phyloP scores from a whole-genome alignment of 257 asterid species.

The Perilla frutescens region DNA sequence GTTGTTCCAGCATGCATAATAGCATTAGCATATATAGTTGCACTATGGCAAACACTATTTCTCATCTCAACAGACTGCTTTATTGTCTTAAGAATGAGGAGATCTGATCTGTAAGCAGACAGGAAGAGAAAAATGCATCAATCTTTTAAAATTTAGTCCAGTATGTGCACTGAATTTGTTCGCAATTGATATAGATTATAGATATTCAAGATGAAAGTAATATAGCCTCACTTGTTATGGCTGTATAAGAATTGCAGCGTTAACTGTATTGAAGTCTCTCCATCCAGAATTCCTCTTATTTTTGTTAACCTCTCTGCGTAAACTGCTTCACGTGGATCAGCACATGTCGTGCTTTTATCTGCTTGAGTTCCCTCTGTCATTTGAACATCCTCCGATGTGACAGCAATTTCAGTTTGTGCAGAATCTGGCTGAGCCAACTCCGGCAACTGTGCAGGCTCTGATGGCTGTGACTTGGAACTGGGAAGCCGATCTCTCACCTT shows the following conservation, averaged over 20 bases:
- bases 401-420: slow-evolving; percentile 44
- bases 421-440: slow-evolving; percentile 57
- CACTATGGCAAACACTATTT: slow-evolving; percentile 94
- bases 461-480: slow-evolving; percentile 56
- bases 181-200: background rate
- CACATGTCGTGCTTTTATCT: slow-evolving; percentile 37
- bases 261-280: slow-evolving; percentile 88
- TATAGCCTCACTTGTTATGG: slow-evolving; percentile 51
- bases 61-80: slow-evolving; percentile 98
- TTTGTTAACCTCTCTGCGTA: slow-evolving; percentile 73
- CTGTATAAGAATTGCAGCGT: slow-evolving; percentile 87
- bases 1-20: slow-evolving; percentile 99
- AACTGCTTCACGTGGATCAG: slow-evolving; percentile 63
- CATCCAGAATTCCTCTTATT: slow-evolving; percentile 81
- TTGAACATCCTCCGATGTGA: slow-evolving; percentile 61
- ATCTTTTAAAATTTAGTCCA: slow-evolving; percentile 23
- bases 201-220: slow-evolving; percentile 1
- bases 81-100: slow-evolving; percentile 88
- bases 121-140: slow-evolving; percentile 28
- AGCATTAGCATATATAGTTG: slow-evolving; percentile 93
- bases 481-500: slow-evolving; percentile 75
- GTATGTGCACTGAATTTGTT: background rate
- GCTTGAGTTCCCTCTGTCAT: slow-evolving; percentile 66
- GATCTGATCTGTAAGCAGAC: slow-evolving; percentile 75
- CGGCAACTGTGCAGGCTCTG: slow-evolving; percentile 42